These are phyloP conservation scores for Nemania abortiva DNA, from an alignment of 2,329 filamentous ascomycete genomes.

Conservation along the genomic window DNA sequence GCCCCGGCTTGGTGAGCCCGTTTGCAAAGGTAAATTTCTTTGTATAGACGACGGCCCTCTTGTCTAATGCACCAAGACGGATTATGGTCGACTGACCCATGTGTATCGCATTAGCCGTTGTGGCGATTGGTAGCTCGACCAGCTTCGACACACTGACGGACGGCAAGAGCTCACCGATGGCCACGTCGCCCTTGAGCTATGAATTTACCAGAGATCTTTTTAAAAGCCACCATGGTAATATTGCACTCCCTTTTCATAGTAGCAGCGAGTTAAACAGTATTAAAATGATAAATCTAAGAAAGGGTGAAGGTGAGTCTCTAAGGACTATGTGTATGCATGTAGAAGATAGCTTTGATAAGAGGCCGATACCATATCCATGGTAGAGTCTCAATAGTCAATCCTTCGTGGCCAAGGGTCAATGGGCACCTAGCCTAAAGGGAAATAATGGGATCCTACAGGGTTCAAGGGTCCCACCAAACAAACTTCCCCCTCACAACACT, in stretches of 20 bases:
- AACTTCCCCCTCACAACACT: constrained; percentile 2
- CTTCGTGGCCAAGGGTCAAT: not conserved
- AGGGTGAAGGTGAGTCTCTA: not conserved
- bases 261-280: not conserved
- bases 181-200: not conserved
- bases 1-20: too few relatives aligned
- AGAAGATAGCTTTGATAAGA: too few relatives aligned
- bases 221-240: not conserved
- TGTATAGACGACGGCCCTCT: too few relatives aligned
- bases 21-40: too few relatives aligned
- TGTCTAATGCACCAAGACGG: too few relatives aligned
- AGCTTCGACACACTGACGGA: too few relatives aligned
- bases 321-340: not conserved
- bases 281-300: not conserved
- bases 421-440: not conserved
- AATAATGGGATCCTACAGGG: constrained; percentile 10
- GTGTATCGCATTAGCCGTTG: too few relatives aligned
- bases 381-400: not conserved
- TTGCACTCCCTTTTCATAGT: not conserved
- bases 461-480: constrained; percentile 5
- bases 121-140: too few relatives aligned
- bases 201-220: not conserved
- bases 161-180: not conserved
- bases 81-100: too few relatives aligned
- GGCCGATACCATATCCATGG: too few relatives aligned